Evolutionary conservation across 2,329 filamentous ascomycete species (phyloP).

Genomic region (Zalaria obscura): DNA sequence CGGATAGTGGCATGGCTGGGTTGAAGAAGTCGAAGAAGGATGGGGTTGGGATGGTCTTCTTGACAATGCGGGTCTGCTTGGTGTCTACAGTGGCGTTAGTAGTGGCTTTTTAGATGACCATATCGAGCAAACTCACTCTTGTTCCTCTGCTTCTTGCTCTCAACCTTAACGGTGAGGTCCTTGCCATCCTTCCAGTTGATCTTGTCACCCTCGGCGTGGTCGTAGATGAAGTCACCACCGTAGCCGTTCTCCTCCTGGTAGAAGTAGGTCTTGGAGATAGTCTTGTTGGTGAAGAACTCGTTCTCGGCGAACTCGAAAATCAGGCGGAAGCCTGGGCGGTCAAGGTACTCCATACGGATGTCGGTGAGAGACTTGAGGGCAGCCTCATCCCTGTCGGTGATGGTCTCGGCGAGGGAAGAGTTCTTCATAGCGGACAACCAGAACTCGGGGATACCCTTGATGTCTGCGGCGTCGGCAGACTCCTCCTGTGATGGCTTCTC

Average conservation of each 20-base stretch:
- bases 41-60: conserved; percentile 97
- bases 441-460: conserved; percentile 90
- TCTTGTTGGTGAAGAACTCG: conserved; percentile 96
- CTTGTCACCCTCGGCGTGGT: conserved; percentile 95
- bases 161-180: conserved; percentile 84
- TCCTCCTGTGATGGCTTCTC: conserved; percentile 44
- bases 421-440: conserved; percentile 99
- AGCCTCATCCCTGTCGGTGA: conserved; percentile 91
- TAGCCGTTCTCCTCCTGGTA: conserved; percentile 99
- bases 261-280: conserved; percentile 93
- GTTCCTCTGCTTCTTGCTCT: conserved; percentile 99
- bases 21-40: conserved; percentile 99
- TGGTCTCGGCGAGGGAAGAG: conserved; percentile 95
- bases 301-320: conserved; percentile 96
- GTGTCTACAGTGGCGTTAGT: conserved; percentile 50
- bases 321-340: conserved; percentile 92
- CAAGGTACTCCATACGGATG: conserved; percentile 98
- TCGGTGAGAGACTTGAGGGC: conserved; percentile 82
- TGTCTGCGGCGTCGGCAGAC: conserved; percentile 38
- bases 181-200: conserved; percentile 92
- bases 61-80: conserved; percentile 96
- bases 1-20: conserved; percentile 71
- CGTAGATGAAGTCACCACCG: conserved; percentile 98
- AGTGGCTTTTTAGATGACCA: background rate
- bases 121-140: conserved; percentile 58